These are phyloP conservation scores for Rhizopogon vinicolor DNA, from an alignment of 768 basidiomycete genomes.

Conservation along the genomic window DNA sequence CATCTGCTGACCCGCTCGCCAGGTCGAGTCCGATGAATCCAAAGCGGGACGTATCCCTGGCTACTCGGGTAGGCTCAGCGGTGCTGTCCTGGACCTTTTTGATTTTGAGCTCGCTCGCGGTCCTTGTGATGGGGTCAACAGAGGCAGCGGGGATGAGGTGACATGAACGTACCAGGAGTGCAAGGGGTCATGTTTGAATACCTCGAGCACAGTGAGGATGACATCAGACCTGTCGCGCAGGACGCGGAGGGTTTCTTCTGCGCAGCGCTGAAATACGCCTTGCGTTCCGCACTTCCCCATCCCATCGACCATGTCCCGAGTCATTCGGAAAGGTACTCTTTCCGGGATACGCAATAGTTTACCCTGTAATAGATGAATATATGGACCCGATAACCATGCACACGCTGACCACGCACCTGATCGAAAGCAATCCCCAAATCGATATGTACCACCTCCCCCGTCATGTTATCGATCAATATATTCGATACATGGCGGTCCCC, in stretches of 20 bases:
- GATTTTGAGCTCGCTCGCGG: slow-evolving; percentile 72
- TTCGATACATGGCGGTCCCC: slow-evolving; percentile 93
- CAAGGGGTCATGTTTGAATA: slow-evolving; percentile 95
- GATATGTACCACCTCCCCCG: slow-evolving; percentile 91
- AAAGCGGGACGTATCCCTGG: slow-evolving; percentile 25
- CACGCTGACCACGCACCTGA: slow-evolving; percentile 45
- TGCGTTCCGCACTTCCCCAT: slow-evolving; percentile 87
- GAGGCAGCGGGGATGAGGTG: not conserved
- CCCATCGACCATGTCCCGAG: slow-evolving; percentile 90
- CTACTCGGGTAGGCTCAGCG: slow-evolving; percentile 16
- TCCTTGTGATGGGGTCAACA: slow-evolving; percentile 40
- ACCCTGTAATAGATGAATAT: slow-evolving; percentile 47
- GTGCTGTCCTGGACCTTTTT: slow-evolving; percentile 53
- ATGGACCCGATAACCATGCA: not conserved
- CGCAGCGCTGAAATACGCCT: slow-evolving; percentile 92
- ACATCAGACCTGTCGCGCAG: slow-evolving; percentile 80
- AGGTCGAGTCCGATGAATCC: slow-evolving; percentile 55
- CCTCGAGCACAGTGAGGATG: slow-evolving; percentile 92
- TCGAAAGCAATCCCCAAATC: slow-evolving; percentile 97
- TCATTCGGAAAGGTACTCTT: slow-evolving; percentile 91
- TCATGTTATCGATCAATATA: slow-evolving; percentile 78
- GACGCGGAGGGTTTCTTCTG: slow-evolving; percentile 92
- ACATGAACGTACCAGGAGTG: slow-evolving; percentile 70
- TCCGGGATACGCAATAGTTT: slow-evolving; percentile 77
- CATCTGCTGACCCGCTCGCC: slow-evolving; percentile 64